Percentiles rank a stretch among this genome's conserved stretches.
These are phyloP conservation scores for Ustilago trichophora DNA, from an alignment of 1,284 basidiomycete genomes.

Conservation along the genomic window DNA sequence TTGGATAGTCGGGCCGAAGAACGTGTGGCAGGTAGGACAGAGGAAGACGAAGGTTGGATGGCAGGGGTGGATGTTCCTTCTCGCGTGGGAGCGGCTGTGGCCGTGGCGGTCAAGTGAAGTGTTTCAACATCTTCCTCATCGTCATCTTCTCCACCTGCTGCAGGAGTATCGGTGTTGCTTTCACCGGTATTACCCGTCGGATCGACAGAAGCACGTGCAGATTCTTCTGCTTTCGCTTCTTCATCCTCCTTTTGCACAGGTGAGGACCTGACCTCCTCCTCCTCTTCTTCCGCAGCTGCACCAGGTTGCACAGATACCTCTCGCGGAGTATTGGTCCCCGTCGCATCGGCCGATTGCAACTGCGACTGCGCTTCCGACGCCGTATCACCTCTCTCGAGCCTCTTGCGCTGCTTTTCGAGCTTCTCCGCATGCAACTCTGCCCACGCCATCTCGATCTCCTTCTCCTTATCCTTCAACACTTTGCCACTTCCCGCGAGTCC, in stretches of 20 bases:
- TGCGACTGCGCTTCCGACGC: slow-evolving; percentile 7
- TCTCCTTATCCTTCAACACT: slow-evolving; percentile 47
- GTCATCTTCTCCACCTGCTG: slow-evolving; percentile 10
- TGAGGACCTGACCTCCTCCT: slow-evolving; percentile 5
- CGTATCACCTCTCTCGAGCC: slow-evolving; percentile 15
- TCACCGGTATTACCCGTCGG: neutral
- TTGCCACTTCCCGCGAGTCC: slow-evolving; percentile 75
- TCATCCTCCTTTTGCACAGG: neutral
- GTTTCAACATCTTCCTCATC: slow-evolving; percentile 50
- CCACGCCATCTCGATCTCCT: slow-evolving; percentile 45
- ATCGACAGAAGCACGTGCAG: neutral
- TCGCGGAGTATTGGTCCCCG: slow-evolving; percentile 8
- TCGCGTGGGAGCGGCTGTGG: slow-evolving; percentile 33
- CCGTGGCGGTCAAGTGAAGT: slow-evolving; percentile 46
- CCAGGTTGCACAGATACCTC: slow-evolving; percentile 30
- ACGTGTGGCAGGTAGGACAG: slow-evolving; percentile 12
- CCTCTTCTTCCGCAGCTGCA: slow-evolving; percentile 1
- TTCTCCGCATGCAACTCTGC: slow-evolving; percentile 67
- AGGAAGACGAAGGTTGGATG: slow-evolving; percentile 7
- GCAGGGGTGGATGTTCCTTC: slow-evolving; percentile 41
- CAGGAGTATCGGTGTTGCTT: neutral
- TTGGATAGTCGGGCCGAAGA: slow-evolving; percentile 33
- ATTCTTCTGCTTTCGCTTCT: neutral
- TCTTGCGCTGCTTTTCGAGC: slow-evolving; percentile 33
- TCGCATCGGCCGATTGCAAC: slow-evolving; percentile 16